Conservation (phyloP, 441 rosid genomes). For the Adansonia grandidieri region DNA sequence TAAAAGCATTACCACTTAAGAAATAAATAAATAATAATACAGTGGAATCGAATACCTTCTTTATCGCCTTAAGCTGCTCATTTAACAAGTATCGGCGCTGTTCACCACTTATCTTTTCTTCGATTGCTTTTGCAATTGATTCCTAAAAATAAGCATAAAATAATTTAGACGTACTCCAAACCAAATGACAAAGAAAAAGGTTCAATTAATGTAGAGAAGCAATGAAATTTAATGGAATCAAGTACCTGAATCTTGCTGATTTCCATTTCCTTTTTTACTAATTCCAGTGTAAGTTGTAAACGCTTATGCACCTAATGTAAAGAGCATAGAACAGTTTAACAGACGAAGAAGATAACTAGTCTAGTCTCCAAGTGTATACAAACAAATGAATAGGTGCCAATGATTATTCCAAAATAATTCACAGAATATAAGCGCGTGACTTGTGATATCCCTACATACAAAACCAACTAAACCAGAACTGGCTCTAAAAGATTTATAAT, state of each 20-base stretch:
- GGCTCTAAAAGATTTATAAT: conserved; percentile 15
- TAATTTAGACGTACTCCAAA: conserved; percentile 22
- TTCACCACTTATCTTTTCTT: conserved; percentile 98
- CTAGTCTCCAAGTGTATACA: background rate
- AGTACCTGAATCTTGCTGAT: conserved; percentile 90
- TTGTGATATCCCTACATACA: conserved; percentile 7
- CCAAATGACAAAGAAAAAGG: conserved; percentile 27
- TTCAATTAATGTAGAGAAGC: conserved; percentile 12
- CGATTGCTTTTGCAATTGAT: conserved; percentile 96
- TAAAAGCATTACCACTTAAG: background rate
- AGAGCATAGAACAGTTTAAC: background rate
- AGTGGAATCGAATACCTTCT: conserved; percentile 64
- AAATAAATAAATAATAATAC: conserved; percentile 15
- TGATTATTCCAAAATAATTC: background rate
- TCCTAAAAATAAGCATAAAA: conserved; percentile 56
- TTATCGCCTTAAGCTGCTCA: conserved; percentile 97
- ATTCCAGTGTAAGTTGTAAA: conserved; percentile 67
- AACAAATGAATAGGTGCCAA: background rate
- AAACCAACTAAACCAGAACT: conserved; percentile 24
- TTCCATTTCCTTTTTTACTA: conserved; percentile 88
- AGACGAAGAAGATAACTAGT: background rate
- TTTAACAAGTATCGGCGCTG: conserved; percentile 97
- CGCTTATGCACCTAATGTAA: conserved; percentile 75
- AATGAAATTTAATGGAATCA: conserved; percentile 17
- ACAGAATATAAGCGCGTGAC: background rate